Base-by-base conservation (phyloP, 2,329 filamentous ascomycete species). In the Aspergillus sp. region DNA sequence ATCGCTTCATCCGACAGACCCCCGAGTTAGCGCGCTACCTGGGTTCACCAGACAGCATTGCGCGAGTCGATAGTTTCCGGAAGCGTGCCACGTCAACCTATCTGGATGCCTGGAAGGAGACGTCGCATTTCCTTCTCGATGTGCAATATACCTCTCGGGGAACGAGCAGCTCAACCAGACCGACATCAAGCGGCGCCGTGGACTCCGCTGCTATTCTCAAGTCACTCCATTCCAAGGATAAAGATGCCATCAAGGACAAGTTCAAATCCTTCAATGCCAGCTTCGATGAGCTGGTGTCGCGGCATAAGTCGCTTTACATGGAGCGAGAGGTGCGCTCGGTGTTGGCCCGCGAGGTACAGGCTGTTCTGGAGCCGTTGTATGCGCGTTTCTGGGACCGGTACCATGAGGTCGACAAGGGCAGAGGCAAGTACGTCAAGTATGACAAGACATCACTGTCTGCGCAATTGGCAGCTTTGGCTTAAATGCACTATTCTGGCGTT, bases 401-500 rank as follows among this genome's bases (percentile, higher is more conserved):
- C 66, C 90, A 96, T 66, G 93, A 97, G 70, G 84, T 97, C 55
- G 91, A 97, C 71, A 96, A 95, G 74, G 93, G 93, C 50, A 94
- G 90, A 72, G 91, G 91, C 58, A 98, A 98, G 70, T 95, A 97
- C 69, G 90, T 95, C 66, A 96, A 95, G 74, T 97, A 95, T 66
- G 90, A 96, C 73, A 96, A 96, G 75, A 77, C 77, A 37, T 81
- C 83, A 43, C 84, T 98, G 60, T 82, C 86, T 42, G 80, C 81
- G 19, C 71, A 78, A 51, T 64, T 85, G 60, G 72, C 76, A 20
- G 65, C 70, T 39, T 39, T 39, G 19, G 17, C 15, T 3, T 39
- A 39, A 4, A 39, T 15, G 17, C 19, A 19, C 5, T 20, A 19
- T 12, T 19, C 10, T 10, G 15, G 37, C 7, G 10, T 39, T 20